Base-by-base conservation (phyloP, 1,139 yeast species). In the Scheffersomyces illinoinensis region DNA sequence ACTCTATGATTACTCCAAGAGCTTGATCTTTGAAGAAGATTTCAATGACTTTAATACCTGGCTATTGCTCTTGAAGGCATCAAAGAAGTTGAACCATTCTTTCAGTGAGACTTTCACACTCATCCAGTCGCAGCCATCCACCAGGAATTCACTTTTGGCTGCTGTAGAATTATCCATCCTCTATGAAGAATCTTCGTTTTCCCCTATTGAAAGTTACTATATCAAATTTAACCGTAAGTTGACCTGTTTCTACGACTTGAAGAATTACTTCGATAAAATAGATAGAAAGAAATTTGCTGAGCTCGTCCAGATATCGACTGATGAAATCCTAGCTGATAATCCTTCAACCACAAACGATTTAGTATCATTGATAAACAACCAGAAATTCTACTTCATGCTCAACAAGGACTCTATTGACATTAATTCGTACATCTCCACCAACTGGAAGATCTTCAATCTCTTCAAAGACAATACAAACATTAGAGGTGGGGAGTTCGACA, bases 1-100 rank as follows among this genome's bases (percentile, higher is more conserved):
- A 8, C 70, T 89, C n/a, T 72, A 66, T 58, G 64, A 71, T 0
- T 78, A 74, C 58, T 64, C 80, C 47, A 50, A 66, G 1, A 59
- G 68, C 1, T 74, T 83, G n/a, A 66, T 87, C 12, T 74, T 81
- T 43, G 75, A 74, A 2, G 74, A 79, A 50, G 71, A 76, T 5
- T 81, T 85, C 57, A 86, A 88, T 64, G 91, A 87, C 67, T 87
- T 82, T 73, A 82, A 85, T 62, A 81, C 88, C 14, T 87, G 91
- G 91, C 82, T 80, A 58, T 68, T 75, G 47, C 73, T 83, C 58
- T 78, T 88, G 39, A 70, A 74, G 54, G 77, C 93, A 1, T 79
- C 81, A 0, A 64, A 71, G 12, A 64, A 78, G 47, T 60, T 80
- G 23, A 24, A 39, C 47, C 5, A n/a, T 18, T 18, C 55, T 55